A percentile compares a stretch with the other conserved stretches of the same genome.
These are phyloP conservation scores for Papiliotrema nemorosa DNA, from an alignment of 1,284 basidiomycete genomes.

Conservation along the genomic window DNA sequence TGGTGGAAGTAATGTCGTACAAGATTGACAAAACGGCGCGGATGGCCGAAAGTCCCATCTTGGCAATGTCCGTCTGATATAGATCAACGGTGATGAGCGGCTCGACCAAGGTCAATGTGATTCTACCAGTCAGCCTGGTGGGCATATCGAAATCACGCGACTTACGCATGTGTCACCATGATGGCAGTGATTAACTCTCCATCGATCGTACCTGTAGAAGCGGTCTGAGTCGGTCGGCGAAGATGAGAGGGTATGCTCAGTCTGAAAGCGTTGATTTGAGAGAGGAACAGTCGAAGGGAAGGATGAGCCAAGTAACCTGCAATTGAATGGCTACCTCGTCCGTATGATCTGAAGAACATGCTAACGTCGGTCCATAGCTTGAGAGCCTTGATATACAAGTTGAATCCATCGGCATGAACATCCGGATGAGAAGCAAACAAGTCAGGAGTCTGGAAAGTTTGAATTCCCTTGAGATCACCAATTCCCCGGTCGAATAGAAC, in stretches of 20 bases:
- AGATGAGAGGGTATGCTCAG: conserved; percentile 31
- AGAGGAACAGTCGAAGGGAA: conserved; percentile 24
- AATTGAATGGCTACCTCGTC: conserved; percentile 25
- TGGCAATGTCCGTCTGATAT: conserved; percentile 34
- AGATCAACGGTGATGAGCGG: conserved; percentile 36
- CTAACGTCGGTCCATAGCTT: conserved; percentile 53
- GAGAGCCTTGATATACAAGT: conserved; percentile 63
- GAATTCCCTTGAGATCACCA: conserved; percentile 30
- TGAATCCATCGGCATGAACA: conserved; percentile 55
- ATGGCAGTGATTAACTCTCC: conserved; percentile 31
- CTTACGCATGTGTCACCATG: conserved; percentile 31
- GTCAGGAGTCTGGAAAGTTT: conserved; percentile 21
- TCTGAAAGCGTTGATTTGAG: conserved; percentile 37
- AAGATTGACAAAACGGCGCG: conserved; percentile 39
- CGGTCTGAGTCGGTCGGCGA: conserved; percentile 27
- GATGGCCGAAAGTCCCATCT: conserved; percentile 36
- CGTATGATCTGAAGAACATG: conserved; percentile 34
- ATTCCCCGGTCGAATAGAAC: conserved; percentile 22
- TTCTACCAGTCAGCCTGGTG: conserved; percentile 11
- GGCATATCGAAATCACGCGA: not conserved
- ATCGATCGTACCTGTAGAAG: no score
- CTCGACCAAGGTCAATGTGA: conserved; percentile 32
- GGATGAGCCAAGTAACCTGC: conserved; percentile 21
- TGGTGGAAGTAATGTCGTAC: conserved; percentile 41
- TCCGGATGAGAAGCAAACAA: not conserved